These are phyloP conservation scores for Geotrichum reessii DNA, from an alignment of 1,139 yeast species.

Conservation along the genomic window DNA sequence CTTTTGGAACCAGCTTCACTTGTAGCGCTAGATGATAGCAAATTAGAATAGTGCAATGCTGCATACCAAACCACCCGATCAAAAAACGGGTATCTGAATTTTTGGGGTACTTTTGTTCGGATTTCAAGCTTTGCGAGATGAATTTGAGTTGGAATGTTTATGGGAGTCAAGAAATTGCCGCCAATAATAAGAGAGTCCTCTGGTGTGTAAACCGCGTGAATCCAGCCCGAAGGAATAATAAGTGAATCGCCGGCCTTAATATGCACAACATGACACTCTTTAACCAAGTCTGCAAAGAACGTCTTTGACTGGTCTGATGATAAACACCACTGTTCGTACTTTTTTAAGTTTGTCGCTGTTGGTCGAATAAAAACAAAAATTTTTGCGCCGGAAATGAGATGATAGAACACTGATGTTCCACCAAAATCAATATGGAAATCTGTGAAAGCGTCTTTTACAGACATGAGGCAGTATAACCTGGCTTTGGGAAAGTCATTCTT, in stretches of 20 bases:
- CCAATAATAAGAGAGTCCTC: constrained; percentile 77
- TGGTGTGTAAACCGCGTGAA: constrained; percentile 84
- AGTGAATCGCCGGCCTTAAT: constrained; percentile 66
- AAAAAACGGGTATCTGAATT: constrained; percentile 74
- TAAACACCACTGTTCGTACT: constrained; percentile 68
- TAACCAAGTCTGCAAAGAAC: constrained; percentile 60
- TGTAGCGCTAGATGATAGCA: background rate
- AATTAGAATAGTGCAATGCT: constrained; percentile 19
- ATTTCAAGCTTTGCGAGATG: constrained; percentile 57
- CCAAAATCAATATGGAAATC: constrained; percentile 92
- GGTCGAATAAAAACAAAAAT: constrained; percentile 78
- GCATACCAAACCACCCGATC: constrained; percentile 65
- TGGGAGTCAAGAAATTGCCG: constrained; percentile 71
- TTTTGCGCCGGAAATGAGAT: constrained; percentile 67
- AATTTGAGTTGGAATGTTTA: constrained; percentile 59
- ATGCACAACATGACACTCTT: constrained; percentile 53
- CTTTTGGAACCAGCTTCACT: background rate
- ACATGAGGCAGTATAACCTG: constrained; percentile 80
- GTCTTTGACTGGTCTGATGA: constrained; percentile 55
- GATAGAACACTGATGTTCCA: constrained; percentile 87
- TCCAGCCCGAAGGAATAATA: constrained; percentile 89
- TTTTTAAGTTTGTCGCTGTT: constrained; percentile 50
- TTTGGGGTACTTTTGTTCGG: constrained; percentile 64
- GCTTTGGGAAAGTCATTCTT: constrained; percentile 51
- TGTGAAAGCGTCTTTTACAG: constrained; percentile 72